Percentiles rank a stretch among this genome's conserved stretches.
These are phyloP conservation scores for Myxozyma vanderwaltii DNA, from an alignment of 805 yeast genomes.

Conservation along the genomic window DNA sequence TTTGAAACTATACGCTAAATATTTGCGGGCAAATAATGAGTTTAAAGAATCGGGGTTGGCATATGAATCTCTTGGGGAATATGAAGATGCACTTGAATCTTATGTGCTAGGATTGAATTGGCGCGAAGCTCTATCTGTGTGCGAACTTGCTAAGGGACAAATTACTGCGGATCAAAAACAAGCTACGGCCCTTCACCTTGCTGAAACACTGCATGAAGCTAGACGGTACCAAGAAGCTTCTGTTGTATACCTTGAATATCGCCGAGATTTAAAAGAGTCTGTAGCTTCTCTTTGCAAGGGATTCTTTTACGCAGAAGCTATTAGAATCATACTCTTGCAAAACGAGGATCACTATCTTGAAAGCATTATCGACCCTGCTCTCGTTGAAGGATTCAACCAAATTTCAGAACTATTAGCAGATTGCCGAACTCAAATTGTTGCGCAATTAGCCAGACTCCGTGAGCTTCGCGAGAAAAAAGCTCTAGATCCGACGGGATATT, in stretches of 20 bases:
- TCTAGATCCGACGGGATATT: conserved; percentile 83
- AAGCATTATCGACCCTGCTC: conserved; percentile 63
- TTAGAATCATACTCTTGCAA: conserved; percentile 59
- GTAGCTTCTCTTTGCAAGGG: conserved; percentile 72
- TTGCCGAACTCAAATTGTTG: conserved; percentile 78
- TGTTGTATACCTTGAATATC: conserved; percentile 62
- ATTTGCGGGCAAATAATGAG: conserved; percentile 50
- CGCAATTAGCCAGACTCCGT: conserved; percentile 81
- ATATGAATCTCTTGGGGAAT: conserved; percentile 66
- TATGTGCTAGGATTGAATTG: conserved; percentile 74
- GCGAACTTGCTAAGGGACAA: conserved; percentile 41
- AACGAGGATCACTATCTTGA: conserved; percentile 46
- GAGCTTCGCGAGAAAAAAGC: conserved; percentile 82
- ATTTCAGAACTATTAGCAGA: conserved; percentile 92
- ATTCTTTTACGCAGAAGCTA: conserved; percentile 73
- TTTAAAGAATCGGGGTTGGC: conserved; percentile 77
- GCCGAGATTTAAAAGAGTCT: conserved; percentile 63
- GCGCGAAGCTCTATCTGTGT: conserved; percentile 78
- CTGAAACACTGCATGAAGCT: conserved; percentile 56
- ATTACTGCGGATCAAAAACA: conserved; percentile 47
- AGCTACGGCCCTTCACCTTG: conserved; percentile 58
- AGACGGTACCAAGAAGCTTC: conserved; percentile 83
- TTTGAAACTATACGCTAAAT: conserved; percentile 62
- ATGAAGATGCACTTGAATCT: conserved; percentile 64
- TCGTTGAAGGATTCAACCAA: conserved; percentile 85